Evolutionary conservation across 805 yeast species (phyloP).

Genomic region (Yamadazyma kitorensis): DNA sequence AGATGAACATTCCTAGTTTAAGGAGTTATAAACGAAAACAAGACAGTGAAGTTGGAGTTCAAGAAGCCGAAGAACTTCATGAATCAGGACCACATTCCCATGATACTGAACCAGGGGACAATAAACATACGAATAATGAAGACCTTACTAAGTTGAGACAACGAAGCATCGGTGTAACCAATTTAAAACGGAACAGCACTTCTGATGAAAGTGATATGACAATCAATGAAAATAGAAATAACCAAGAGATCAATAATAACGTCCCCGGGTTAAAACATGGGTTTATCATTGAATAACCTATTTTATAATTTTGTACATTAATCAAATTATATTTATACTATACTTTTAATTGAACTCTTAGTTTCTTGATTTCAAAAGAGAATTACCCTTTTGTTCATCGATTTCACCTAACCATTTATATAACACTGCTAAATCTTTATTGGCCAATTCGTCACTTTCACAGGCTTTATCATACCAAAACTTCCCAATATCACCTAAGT

Average conservation of each 20-base stretch:
- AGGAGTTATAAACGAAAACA: no score
- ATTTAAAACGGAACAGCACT: slow-evolving; percentile 4
- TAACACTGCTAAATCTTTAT: slow-evolving; percentile 40
- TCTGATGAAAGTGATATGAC: slow-evolving; percentile 6
- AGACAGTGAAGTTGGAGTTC: slow-evolving; percentile 17
- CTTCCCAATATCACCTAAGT: slow-evolving; percentile 35
- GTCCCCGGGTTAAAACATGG: slow-evolving; percentile 13
- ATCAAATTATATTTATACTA: not conserved
- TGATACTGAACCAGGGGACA: not conserved
- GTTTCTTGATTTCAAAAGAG: slow-evolving; percentile 1
- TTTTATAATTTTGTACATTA: not conserved
- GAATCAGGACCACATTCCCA: not conserved
- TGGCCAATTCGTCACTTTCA: slow-evolving; percentile 37
- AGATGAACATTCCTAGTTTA: slow-evolving; percentile 14
- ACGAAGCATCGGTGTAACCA: slow-evolving; percentile 17
- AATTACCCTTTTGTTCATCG: slow-evolving; percentile 6
- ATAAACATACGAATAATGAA: not conserved
- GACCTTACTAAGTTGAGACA: slow-evolving; percentile 9
- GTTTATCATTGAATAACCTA: slow-evolving; percentile 5
- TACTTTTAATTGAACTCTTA: no score
- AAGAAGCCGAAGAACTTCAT: slow-evolving; percentile 5
- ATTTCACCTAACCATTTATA: slow-evolving; percentile 39
- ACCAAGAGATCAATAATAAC: slow-evolving; percentile 5
- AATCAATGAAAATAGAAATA: not conserved
- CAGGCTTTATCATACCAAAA: slow-evolving; percentile 44